phyloP scores from a whole-genome alignment of 805 yeast species.

The Candida ficus region DNA sequence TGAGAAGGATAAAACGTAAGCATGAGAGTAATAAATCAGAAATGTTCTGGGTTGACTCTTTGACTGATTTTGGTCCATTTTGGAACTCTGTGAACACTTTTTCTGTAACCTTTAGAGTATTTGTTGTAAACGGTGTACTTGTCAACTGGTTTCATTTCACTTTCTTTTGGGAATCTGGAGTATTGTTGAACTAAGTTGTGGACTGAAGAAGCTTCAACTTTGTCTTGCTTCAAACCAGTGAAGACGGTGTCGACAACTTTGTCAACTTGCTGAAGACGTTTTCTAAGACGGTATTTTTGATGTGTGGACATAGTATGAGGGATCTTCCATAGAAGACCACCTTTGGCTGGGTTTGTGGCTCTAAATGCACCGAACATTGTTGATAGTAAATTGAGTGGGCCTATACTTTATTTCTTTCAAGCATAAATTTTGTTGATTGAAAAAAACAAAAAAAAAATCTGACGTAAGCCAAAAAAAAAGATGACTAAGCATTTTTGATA shows the following conservation, averaged over 20 bases:
- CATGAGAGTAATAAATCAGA: conserved; percentile 8
- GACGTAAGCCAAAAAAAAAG: no score
- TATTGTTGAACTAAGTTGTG: conserved; percentile 26
- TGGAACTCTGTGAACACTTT: conserved; percentile 81
- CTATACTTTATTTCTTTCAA: no score
- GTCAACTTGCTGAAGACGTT: conserved; percentile 80
- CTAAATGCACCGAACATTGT: conserved; percentile 76
- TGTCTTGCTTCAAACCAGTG: conserved; percentile 35
- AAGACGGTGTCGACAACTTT: conserved; percentile 62
- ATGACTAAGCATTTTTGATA: neutral
- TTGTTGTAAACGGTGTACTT: conserved; percentile 84
- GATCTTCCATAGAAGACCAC: conserved; percentile 77
- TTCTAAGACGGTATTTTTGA: conserved; percentile 82
- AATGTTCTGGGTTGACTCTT: conserved; percentile 64
- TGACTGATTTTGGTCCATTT: conserved; percentile 85
- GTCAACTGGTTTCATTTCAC: conserved; percentile 74
- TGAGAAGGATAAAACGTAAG: neutral
- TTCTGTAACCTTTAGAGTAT: conserved; percentile 74
- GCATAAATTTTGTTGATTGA: no score
- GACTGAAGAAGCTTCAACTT: conserved; percentile 4
- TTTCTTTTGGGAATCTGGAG: conserved; percentile 66
- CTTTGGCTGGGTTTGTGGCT: conserved; percentile 48
- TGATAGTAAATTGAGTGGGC: neutral
- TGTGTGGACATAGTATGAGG: conserved; percentile 74
- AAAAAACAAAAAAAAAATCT: neutral